Evolutionary conservation across 495 filamentous ascomycete genomes (phyloP), one percentile per base, ranked within the genome.

Genomic region (Durotheca rogersii): DNA sequence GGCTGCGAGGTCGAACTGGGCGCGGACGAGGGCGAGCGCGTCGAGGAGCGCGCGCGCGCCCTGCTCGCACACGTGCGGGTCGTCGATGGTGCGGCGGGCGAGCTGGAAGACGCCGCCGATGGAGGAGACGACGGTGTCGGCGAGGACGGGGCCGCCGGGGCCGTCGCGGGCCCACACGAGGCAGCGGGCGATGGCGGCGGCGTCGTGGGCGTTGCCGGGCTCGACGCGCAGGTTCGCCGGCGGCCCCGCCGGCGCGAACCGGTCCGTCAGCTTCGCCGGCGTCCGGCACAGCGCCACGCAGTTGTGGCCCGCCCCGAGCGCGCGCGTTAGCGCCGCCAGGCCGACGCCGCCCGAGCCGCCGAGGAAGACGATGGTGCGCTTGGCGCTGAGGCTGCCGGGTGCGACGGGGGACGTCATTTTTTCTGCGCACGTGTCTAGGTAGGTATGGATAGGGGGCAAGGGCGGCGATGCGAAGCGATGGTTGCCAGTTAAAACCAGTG

Each of bases 201-300:
- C 25, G 64, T 81, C 70, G 53, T 72, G 72, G 11, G 76, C 74
- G 53, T 81, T 73, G 52, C 82, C 82, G 32, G 73, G 21, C 17
- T 77, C 61, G 49, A 82, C 69, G 45, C 57, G 64, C 14, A 85
- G 75, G 47, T 76, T 58, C 36, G 60, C 33, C 46, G 66, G 15
- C 44, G 56, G 32, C 47, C 57, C 18, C 19, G 65, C 51, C 7
- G 71, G 64, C n/a, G n/a, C n/a, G 45, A 80, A 58, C 12, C 76
- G 54, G 25, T 63, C 66, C 32, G 62, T 62, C 50, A 89, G 83
- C 61, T 85, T 88, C 41, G 73, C 53, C 6, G 86, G 82, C 2
- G 73, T 81, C 15, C 86, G 83, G 51, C 72, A 82, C 4, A 85
- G 74, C 16, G 81, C 74, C 43, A 71, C 60, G 60, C 73, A 77